A percentile compares a stretch with the other conserved stretches of the same genome.
These are phyloP conservation scores for Hygrophoropsis aurantiaca DNA, from an alignment of 768 basidiomycete species.

Conservation along the genomic window DNA sequence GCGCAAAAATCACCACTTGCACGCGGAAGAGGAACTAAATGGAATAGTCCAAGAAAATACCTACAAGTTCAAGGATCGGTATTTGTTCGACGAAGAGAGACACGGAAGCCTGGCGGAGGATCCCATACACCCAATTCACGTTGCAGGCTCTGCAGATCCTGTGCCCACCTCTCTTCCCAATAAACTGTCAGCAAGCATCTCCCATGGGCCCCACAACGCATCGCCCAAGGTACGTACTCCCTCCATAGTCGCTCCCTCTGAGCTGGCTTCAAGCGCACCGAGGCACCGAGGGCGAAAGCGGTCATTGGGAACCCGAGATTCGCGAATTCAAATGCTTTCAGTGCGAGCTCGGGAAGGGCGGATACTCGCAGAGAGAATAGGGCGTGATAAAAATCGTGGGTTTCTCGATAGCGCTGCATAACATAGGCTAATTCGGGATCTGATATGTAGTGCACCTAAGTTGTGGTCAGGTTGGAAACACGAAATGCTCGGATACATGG, in stretches of 20 bases:
- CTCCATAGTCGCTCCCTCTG: constrained; percentile 60
- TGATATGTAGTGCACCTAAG: constrained; percentile 88
- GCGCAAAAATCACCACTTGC: no score
- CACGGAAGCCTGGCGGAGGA: constrained; percentile 49
- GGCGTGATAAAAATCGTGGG: constrained; percentile 97
- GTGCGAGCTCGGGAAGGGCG: constrained; percentile 87
- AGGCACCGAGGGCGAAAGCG: constrained; percentile 67
- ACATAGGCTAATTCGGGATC: constrained; percentile 97
- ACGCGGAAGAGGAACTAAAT: no score
- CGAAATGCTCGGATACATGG: background rate
- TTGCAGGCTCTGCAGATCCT: constrained; percentile 80
- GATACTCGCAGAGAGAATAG: constrained; percentile 86
- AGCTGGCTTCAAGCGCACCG: constrained; percentile 25
- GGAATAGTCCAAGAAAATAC: no score
- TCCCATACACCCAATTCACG: constrained; percentile 83
- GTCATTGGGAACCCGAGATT: constrained; percentile 92
- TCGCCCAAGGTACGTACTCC: constrained; percentile 92
- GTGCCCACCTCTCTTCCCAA: constrained; percentile 94
- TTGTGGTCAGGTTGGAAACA: constrained; percentile 1
- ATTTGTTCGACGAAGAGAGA: no score
- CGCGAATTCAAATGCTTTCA: constrained; percentile 93
- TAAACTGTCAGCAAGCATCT: constrained; percentile 84
- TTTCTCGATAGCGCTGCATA: constrained; percentile 97
- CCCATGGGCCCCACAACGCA: constrained; percentile 76
- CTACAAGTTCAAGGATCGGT: no score